Evolutionary conservation across 2,329 filamentous ascomycete genomes (phyloP), one percentile per base, ranked within the genome.

Genomic region (Thelonectria rubi): DNA sequence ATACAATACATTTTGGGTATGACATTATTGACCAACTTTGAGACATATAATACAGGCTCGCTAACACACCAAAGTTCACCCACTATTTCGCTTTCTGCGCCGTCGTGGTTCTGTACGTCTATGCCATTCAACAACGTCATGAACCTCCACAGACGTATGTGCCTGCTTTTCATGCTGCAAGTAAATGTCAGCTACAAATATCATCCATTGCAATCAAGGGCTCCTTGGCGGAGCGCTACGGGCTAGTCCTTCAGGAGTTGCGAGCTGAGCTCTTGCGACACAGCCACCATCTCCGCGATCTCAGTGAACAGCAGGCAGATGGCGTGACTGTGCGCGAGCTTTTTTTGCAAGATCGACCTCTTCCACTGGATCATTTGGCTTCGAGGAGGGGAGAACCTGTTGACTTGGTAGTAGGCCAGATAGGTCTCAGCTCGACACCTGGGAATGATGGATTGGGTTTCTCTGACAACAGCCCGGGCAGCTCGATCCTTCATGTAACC

Each of bases 1-100:
- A 1, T 65, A 63, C 39, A 67, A 55, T 15, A 65, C 62, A 0
- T 58, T 67, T 5, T 67, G 51, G 48, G 65, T 67, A 59, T 10
- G 53, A 40, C 81, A 26, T 15, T 11, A 5, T 2, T 20, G 5
- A 42, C 18, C 6, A 39, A 9, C 1, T 69, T 74, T 10, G 78
- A 78, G 1, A 79, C 78, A 2, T 76, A 77, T 15, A 69, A 72
- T 73, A 77, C 78, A 9, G 73, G 74, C 15, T 26, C 14, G n/a
- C 12, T 55, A 8, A 24, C 30, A 5, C 10, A 17, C 2, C 74
- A 14, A n/a, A 63, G 61, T 63, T 63, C 15, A 49, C 52, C 1
- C 78, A 79, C 21, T 82, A 82, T 55, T 79, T 78, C 54, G 79
- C 76, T 1, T 82, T 82, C 46, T 80, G 73, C 12, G 80, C 80